Conservation (phyloP, 2,329 filamentous ascomycete species). For the Trichoderma arundinaceum region DNA sequence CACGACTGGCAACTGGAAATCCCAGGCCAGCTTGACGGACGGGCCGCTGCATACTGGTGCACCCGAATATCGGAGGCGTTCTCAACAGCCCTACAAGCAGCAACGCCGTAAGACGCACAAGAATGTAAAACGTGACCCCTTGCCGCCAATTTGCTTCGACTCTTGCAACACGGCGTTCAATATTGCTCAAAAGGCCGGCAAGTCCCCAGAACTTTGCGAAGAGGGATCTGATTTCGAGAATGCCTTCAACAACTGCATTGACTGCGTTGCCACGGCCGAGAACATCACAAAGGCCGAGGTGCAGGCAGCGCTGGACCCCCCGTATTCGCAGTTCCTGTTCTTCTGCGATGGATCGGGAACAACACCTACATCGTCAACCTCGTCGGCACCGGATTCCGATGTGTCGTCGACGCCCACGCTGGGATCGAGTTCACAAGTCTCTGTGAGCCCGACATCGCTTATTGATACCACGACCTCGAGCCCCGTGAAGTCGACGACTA, state of each 20-base stretch:
- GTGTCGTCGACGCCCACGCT: constrained; percentile 37
- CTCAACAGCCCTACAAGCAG: constrained; percentile 15
- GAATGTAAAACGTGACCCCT: constrained; percentile 49
- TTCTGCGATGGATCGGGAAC: constrained; percentile 50
- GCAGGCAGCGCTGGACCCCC: constrained; percentile 44
- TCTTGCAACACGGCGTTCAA: constrained; percentile 57
- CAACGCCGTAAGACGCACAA: constrained; percentile 35
- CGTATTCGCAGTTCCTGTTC: constrained; percentile 52
- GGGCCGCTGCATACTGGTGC: constrained; percentile 37
- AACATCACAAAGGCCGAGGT: constrained; percentile 39
- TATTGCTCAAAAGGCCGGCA: constrained; percentile 56
- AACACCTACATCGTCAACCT: constrained; percentile 31
- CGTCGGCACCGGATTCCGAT: constrained; percentile 36
- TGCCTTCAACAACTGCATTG: constrained; percentile 47
- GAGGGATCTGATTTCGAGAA: constrained; percentile 49
- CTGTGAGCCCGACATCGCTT: constrained; percentile 34
- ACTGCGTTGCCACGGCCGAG: constrained; percentile 48
- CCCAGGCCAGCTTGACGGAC: constrained; percentile 55
- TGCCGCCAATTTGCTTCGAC: constrained; percentile 57
- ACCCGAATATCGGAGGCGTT: constrained; percentile 22
- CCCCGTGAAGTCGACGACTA: constrained; percentile 2
- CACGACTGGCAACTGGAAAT: constrained; percentile 61
- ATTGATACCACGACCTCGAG: constrained; percentile 18
- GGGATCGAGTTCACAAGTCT: constrained; percentile 39
- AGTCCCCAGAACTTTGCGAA: constrained; percentile 53